Evolutionary conservation across 1,139 yeast genomes (phyloP).

Genomic region (Blastobotrys elegans): DNA sequence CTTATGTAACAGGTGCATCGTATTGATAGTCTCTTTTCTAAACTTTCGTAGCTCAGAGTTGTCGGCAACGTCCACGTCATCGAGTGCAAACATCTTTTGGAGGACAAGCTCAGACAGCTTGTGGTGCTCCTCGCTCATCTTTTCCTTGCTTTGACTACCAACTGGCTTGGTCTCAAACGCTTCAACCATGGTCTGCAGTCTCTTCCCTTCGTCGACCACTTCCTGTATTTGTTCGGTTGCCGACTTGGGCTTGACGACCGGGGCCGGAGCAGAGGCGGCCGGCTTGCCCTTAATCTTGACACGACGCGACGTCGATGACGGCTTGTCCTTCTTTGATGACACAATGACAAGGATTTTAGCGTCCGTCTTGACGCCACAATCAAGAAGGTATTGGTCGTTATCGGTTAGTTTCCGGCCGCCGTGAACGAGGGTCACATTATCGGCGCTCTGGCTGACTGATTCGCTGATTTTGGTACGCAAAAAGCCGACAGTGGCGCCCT

Average conservation of each 20-base stretch:
- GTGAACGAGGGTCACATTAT: conserved; percentile 30
- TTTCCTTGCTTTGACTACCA: not conserved
- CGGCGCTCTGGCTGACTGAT: conserved; percentile 47
- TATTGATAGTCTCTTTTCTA: conserved; percentile 37
- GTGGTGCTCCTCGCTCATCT: conserved; percentile 31
- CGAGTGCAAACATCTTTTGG: conserved; percentile 38
- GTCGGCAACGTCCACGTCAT: conserved; percentile 37
- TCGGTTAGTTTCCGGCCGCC: conserved; percentile 33
- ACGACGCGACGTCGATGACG: conserved; percentile 8
- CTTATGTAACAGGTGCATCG: conserved; percentile 34
- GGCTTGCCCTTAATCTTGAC: conserved; percentile 14
- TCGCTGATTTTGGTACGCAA: conserved; percentile 42
- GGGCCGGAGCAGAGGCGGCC: conserved; percentile 3
- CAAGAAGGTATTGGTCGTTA: conserved; percentile 29
- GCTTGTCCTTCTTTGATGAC: conserved; percentile 8
- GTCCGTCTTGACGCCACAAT: conserved; percentile 30
- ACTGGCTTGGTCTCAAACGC: conserved; percentile 23
- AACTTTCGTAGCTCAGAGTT: conserved; percentile 34
- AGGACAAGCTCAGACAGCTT: conserved; percentile 36
- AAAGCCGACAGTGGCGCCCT: conserved; percentile 63
- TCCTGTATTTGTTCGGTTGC: conserved; percentile 31
- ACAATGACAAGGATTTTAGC: conserved; percentile 30
- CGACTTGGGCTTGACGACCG: conserved; percentile 21
- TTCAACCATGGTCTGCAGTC: conserved; percentile 32
- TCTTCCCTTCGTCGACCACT: conserved; percentile 27